Conservation (phyloP, 2,329 filamentous ascomycete genomes). For the Fragosphaeria purpurea region DNA sequence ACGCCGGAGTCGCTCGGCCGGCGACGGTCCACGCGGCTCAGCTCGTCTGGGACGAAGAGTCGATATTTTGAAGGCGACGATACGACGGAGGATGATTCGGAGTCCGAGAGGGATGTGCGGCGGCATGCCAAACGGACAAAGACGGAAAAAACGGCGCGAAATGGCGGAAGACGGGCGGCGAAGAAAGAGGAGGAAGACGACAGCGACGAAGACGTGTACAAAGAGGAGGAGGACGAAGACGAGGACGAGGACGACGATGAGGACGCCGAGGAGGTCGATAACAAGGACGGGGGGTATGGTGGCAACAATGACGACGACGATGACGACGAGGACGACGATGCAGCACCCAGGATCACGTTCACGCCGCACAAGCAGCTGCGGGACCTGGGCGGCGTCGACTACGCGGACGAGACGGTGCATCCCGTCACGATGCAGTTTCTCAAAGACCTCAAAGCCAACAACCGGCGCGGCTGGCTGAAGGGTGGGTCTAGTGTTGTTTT, state of each 20-base stretch:
- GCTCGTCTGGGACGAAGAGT: constrained; percentile 35
- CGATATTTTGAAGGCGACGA: constrained; percentile 37
- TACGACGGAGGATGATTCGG: constrained; percentile 13
- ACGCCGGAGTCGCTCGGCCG: constrained; percentile 21
- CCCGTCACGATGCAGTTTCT: constrained; percentile 50
- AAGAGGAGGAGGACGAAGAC: constrained; percentile 18
- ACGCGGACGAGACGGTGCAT: constrained; percentile 43
- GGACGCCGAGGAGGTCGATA: constrained; percentile 21
- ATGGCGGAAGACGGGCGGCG: constrained; percentile 7
- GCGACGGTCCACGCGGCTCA: constrained; percentile 38
- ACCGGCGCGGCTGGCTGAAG: constrained; percentile 49
- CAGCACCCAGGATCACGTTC: constrained; percentile 27
- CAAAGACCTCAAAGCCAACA: constrained; percentile 48
- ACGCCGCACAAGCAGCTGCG: constrained; percentile 31
- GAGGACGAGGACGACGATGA: constrained; percentile 18
- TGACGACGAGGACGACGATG: constrained; percentile 25
- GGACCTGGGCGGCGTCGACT: constrained; percentile 32
- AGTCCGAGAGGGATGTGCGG: background rate
- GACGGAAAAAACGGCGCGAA: background rate
- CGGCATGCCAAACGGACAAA: constrained; percentile 11
- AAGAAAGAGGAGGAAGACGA: constrained; percentile 16
- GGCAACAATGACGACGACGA: constrained; percentile 24
- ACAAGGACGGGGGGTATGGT: constrained; percentile 23
- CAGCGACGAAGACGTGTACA: constrained; percentile 12
- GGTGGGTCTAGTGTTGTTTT: constrained; percentile 25